Base-by-base conservation (phyloP, 75 land plant genomes). In the Selaginella tamariscina region DNA sequence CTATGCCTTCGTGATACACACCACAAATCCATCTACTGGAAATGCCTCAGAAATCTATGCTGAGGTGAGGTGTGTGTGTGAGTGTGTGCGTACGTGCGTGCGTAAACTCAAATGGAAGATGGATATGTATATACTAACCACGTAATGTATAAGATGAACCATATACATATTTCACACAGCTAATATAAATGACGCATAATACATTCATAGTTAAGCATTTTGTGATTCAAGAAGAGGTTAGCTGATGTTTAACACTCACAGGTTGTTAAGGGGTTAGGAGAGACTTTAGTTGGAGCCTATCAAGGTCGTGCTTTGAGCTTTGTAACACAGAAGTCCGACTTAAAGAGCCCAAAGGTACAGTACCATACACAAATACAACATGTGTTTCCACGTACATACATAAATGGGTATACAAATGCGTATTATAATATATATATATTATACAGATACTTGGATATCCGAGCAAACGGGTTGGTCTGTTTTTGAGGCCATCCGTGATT, bases 1-100 rank as follows among this genome's bases (percentile, higher is more conserved):
- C 55, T 95, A 95, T 78, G 99, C 99, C 32, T 95, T 90, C 77
- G 99, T 95, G 27, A 95, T 95, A 39, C 99, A 95, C 60, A 95
- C 96, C n/a, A 85, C 85, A n/a, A 95, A 95, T 77, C 99, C 99
- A 56, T 91, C 97, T 1, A 80, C 88, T 39, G 92, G 78, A 67
- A 96, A 95, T 59, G 65, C 88, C 33, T 91, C 99, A 22, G 99
- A 95, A 73, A 90, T 95, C 33, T 95, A 95, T 76, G 99, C 99
- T 27, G 99, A 95, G 97, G 99, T 95, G 80, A 27, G n/a, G 54
- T 1, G 0, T n/a, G n/a, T n/a, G n/a, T n/a, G n/a, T 24, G n/a
- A n/a, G n/a, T n/a, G n/a, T n/a, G n/a, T n/a, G n/a, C n/a, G n/a
- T n/a, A n/a, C n/a, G n/a, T n/a, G n/a, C 64, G 20, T 26, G 29